Evolutionary conservation across 108 stramenopile genomes (phyloP), one percentile per base, ranked within the genome.

Genomic region (Cyclotella cryptica): DNA sequence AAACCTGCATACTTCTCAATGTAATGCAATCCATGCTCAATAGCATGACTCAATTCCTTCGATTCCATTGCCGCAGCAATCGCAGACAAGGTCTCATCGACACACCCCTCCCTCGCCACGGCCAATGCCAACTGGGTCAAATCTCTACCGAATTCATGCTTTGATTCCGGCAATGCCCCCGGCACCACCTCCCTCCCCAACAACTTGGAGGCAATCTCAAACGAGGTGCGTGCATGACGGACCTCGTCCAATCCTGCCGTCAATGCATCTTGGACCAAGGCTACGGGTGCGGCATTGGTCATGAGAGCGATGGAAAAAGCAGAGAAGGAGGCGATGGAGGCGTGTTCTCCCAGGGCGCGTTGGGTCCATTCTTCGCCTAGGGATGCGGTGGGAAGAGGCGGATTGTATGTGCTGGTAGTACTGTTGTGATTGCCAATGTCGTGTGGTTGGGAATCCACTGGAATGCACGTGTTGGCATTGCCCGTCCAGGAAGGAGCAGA

Each of bases 1-100:
- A 82, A 28, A 43, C 15, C 42, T 19, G 63, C 65, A 35, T 82
- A 82, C 28, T 71, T 75, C 14, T 14, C 55, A 2, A 54, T 39
- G 15, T 58, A 2, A n/a, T 39, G 24, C 15, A 24, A 42, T 21
- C 66, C 73, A 14, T 55, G 47, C 24, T 49, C 43, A 27, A 57
- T 30, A 19, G 75, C 67, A 57, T 9, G n/a, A 19, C 13, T 57
- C 24, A 30, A 57, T 59, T 18, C 39, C 52, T 24, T 66, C 51
- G 24, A 30, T 41, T 86, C 85, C 13, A 80, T 71, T 21, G 83
- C 85, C 22, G 84, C 75, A 17, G 69, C 61, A 13, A 88, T 46
- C 0, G 87, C 83, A 3, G 85, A 85, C 60, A 88, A 54, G 6
- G 87, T 88, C 69, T 88, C 87, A 40, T 85, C 85, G n/a, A 88